Base-by-base conservation (phyloP, 768 basidiomycete species). In the Porphyrellus cyaneotinctus region DNA sequence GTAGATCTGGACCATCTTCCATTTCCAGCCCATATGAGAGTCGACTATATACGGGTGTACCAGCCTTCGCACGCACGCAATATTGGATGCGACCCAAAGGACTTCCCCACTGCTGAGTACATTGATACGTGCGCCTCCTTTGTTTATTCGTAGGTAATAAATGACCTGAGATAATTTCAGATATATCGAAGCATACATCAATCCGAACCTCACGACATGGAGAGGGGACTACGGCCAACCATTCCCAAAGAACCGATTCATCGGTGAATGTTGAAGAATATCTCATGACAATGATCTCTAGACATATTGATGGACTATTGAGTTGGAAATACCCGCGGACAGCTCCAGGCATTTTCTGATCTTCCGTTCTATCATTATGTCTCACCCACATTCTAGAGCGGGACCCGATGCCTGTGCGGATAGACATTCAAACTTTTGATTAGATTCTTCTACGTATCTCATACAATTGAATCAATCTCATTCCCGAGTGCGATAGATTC, bases 1-100 rank as follows among this genome's bases (percentile, higher is more conserved):
- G 78, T 85, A 56, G 82, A 86, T 54, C 71, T 79, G 41, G 70
- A 64, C 2, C 70, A 83, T 51, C 65, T 86, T 20, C 67, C 64
- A 22, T 84, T 83, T 62, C 80, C 82, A 6, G 67, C 65, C 5
- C 72, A 73, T 39, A 70, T 82, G 75, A 68, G 64, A 30, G 61
- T 81, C 35, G 82, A 83, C 58, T 83, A 78, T 56, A 72, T 83
- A 54, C 77, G 89, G 35, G 86, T 92, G 1, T 93, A 91, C 64
- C 90, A 91, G 62, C 77, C 79, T 23, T 64, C 73, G 43, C 68
- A 79, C 45, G 67, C 74, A n/a, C 75, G 78, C 43, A 87, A 89
- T 60, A 75, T 88, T 52, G 89, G 89, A 14, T 92, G 89, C 58
- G 75, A 83, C 59, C 89, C 89, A 4, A 68, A 72, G 22, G 71